These are phyloP conservation scores for Lactifluus volemus DNA, from an alignment of 768 basidiomycete species.

Conservation along the genomic window DNA sequence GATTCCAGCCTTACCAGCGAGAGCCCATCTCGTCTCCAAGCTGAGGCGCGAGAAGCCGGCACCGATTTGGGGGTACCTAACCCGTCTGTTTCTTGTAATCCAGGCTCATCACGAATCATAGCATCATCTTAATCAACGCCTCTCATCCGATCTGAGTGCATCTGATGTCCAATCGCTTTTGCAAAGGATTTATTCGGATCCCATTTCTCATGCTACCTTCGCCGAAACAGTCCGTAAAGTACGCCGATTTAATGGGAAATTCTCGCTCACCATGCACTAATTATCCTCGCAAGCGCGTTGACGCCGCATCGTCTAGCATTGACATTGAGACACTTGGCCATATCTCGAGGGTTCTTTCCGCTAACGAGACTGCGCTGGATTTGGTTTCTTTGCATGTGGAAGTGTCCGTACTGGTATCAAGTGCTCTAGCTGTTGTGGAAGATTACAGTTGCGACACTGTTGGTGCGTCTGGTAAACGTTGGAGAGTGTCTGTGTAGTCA, in stretches of 20 bases:
- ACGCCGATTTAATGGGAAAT: slow-evolving; percentile 14
- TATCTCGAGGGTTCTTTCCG: slow-evolving; percentile 58
- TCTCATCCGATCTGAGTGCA: slow-evolving; percentile 24
- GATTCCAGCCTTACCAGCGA: slow-evolving; percentile 46
- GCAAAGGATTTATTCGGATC: slow-evolving; percentile 15
- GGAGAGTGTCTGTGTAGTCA: background rate
- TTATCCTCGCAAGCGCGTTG: slow-evolving; percentile 43
- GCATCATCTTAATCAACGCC: slow-evolving; percentile 50
- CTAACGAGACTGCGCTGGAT: slow-evolving; percentile 52
- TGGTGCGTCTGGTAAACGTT: slow-evolving; percentile 38
- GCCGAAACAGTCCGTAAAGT: slow-evolving; percentile 52
- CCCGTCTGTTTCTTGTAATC: slow-evolving; percentile 2
- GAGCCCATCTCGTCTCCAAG: slow-evolving; percentile 36
- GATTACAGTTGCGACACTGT: slow-evolving; percentile 76
- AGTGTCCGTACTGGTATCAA: slow-evolving; percentile 55
- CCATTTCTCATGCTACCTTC: slow-evolving; percentile 42
- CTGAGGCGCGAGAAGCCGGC: slow-evolving; percentile 55
- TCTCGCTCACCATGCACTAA: background rate
- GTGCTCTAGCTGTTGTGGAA: slow-evolving; percentile 53
- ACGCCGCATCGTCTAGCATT: slow-evolving; percentile 37
- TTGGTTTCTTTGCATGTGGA: slow-evolving; percentile 59
- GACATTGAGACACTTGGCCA: slow-evolving; percentile 66
- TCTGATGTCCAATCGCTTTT: slow-evolving; percentile 9
- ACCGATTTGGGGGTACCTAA: slow-evolving; percentile 46
- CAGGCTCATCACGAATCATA: slow-evolving; percentile 23